Evolutionary conservation across 2,329 filamentous ascomycete species (phyloP), one percentile per base, ranked within the genome.

Genomic region (Diaporthe aspalathi): DNA sequence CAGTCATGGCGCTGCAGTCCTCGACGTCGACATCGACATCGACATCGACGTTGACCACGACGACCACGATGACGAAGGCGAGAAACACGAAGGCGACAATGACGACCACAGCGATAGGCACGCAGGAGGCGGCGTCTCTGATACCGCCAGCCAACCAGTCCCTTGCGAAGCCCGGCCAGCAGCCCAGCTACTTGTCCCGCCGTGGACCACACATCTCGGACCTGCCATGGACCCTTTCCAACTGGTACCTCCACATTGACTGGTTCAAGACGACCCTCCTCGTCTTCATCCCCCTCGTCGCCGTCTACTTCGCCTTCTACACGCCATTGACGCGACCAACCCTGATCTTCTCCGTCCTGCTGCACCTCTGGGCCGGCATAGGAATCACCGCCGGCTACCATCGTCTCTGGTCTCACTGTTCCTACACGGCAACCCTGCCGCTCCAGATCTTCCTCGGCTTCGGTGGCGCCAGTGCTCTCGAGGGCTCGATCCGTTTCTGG

Each of bases 401-500:
- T 79, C 89, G 94, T 83, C 88, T 96, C 65, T 97, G 94, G 94
- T 92, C 94, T 79, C 94, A 97, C 83, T 91, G 90, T 60, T 94
- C 92, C 12, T 97, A 94, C 86, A 94, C 93, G 75, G 94, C 93
- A 50, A 89, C 88, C 35, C 82, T 91, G 16, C 93, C 93, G 54
- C 89, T 97, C 71, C 92, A 92, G 82, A 89, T 96, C 79, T 95
- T 94, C 84, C 90, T 97, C 74, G 93, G 93, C 73, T 91, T 91
- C 57, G 90, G 93, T 73, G 94, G 94, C 71, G 93, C 92, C 78
- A 94, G 93, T 83, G 93, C 94, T 75, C 93, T 95, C 70, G 90
- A 97, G 81, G 94, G 94, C 71, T 96, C 93, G 53, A 93, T 95
- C 80, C 88, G 94, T 81, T 97, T 94, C 93, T 97, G 94, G 94